Evolutionary conservation across 2,329 filamentous ascomycete genomes (phyloP).

Genomic region (Didymella exigua): DNA sequence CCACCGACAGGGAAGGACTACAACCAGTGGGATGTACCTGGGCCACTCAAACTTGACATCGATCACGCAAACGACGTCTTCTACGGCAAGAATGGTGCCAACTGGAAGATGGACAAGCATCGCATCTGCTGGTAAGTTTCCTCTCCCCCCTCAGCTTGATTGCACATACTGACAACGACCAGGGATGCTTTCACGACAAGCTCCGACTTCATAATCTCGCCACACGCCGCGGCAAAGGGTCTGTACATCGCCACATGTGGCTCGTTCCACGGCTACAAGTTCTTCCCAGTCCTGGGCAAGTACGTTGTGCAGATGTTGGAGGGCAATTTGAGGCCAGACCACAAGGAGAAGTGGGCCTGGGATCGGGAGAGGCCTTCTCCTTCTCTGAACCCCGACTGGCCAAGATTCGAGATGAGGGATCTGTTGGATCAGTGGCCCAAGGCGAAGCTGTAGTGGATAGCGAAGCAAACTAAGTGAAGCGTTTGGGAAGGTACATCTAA

Average conservation of each 20-base stretch:
- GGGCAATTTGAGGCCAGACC: conserved; percentile 48
- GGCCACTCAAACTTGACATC: conserved; percentile 63
- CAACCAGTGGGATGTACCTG: conserved; percentile 66
- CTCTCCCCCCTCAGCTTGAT: background rate
- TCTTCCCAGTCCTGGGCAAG: conserved; percentile 62
- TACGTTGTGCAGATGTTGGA: conserved; percentile 59
- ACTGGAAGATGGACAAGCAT: conserved; percentile 66
- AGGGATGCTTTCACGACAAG: conserved; percentile 68
- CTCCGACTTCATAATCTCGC: conserved; percentile 62
- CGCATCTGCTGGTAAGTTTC: conserved; percentile 67
- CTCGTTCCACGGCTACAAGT: conserved; percentile 67
- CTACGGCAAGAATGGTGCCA: conserved; percentile 62
- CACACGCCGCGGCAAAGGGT: conserved; percentile 53
- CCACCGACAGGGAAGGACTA: conserved; percentile 64
- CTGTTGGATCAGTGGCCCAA: conserved; percentile 48
- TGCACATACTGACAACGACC: conserved; percentile 32
- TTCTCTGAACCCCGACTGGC: conserved; percentile 60
- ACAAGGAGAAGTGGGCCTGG: conserved; percentile 68
- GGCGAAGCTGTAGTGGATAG: conserved; percentile 33
- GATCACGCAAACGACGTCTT: conserved; percentile 62
- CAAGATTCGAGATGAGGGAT: conserved; percentile 63
- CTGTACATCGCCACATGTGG: conserved; percentile 66
- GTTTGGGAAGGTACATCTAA: conserved; percentile 5
- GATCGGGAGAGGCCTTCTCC: conserved; percentile 63
- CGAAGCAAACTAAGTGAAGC: background rate